These are phyloP conservation scores for Nothophytophthora sp. DNA, from an alignment of 352 stramenopile genomes.

Conservation along the genomic window DNA sequence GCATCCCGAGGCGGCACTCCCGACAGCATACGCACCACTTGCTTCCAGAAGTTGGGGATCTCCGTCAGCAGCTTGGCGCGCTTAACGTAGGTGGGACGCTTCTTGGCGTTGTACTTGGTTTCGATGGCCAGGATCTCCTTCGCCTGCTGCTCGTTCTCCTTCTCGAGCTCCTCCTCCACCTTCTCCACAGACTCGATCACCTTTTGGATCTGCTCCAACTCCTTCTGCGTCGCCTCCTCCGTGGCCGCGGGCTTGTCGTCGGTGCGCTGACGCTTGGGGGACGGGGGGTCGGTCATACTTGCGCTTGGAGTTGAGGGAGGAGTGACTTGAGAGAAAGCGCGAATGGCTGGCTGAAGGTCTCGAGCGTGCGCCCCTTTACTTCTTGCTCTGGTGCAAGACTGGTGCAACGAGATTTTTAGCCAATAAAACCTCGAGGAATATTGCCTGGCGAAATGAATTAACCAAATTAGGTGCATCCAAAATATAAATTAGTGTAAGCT, in stretches of 20 bases:
- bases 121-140: conserved; percentile 73
- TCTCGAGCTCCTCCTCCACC: conserved; percentile 68
- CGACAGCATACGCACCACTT: conserved; percentile 43
- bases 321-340: neutral
- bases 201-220: conserved; percentile 53
- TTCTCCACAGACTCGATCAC: conserved; percentile 49
- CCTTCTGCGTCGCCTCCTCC: conserved; percentile 20
- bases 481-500: too few species aligned
- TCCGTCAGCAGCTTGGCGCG: conserved; percentile 59
- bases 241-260: conserved; percentile 37
- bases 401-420: too few species aligned
- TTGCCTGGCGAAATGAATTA: too few species aligned
- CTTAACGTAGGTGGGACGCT: conserved; percentile 68
- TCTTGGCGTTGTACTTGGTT: conserved; percentile 74
- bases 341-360: neutral
- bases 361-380: too few species aligned
- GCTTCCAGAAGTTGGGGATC: conserved; percentile 80
- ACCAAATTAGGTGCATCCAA: too few species aligned
- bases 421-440: too few species aligned
- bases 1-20: neutral
- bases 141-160: conserved; percentile 61
- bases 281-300: conserved; percentile 55
- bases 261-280: conserved; percentile 77
- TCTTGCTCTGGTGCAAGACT: too few species aligned
- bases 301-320: neutral